Percentiles rank a stretch among this genome's conserved stretches.
Evolutionary conservation across 345 rosid species (phyloP).

Genomic region (Eucalyptus curtisii): DNA sequence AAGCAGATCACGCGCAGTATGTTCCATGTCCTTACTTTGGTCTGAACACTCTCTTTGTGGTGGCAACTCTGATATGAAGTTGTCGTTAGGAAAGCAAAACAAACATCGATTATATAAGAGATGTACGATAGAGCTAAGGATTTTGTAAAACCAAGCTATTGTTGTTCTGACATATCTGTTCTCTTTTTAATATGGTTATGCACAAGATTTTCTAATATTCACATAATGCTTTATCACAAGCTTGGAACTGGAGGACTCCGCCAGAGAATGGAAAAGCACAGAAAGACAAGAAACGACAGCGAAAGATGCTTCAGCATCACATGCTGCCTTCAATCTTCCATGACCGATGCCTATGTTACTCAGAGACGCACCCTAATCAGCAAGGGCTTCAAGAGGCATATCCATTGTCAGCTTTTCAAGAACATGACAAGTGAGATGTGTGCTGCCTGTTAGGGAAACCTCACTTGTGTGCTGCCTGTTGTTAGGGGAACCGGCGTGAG

Average conservation of each 20-base stretch:
- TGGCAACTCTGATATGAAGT: neutral
- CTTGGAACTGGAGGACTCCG: neutral
- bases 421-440: neutral
- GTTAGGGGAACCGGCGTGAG: neutral
- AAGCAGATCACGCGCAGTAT: neutral
- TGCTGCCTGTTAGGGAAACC: neutral
- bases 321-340: neutral
- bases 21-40: neutral
- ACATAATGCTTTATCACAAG: neutral
- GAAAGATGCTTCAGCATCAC: neutral
- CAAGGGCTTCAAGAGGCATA: neutral
- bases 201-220: neutral
- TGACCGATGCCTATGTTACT: neutral
- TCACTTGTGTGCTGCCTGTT: neutral
- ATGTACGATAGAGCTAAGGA: neutral
- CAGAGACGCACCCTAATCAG: neutral
- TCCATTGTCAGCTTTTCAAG: neutral
- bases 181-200: neutral
- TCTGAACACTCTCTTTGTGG: neutral
- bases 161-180: neutral
- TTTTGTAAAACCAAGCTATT: neutral
- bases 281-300: neutral
- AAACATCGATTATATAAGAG: neutral
- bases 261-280: neutral
- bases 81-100: neutral